phyloP scores from a whole-genome alignment of 345 rosid genomes.

The Clarkia xantiana region DNA sequence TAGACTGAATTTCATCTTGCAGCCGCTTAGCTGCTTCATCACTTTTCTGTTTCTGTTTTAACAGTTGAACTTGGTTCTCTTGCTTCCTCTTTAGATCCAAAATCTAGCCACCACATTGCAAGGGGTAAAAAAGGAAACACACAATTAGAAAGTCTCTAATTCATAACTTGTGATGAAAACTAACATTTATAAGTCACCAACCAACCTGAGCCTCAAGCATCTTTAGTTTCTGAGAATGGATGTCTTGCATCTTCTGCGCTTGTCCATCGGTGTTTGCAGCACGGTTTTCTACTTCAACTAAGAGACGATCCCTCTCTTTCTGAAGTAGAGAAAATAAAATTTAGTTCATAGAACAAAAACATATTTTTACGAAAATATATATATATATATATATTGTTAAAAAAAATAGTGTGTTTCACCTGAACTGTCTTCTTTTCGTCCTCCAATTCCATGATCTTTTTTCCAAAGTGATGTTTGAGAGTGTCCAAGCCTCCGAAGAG shows the following conservation, averaged over 20 bases:
- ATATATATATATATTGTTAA: no score
- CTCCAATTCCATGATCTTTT: slow-evolving; percentile 80
- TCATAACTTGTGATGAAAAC: not conserved
- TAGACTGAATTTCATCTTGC: slow-evolving; percentile 91
- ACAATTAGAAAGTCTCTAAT: not conserved
- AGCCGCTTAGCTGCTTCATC: slow-evolving; percentile 84
- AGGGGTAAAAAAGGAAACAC: not conserved
- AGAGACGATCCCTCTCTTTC: slow-evolving; percentile 83
- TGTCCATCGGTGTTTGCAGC: slow-evolving; percentile 76
- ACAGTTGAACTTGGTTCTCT: slow-evolving; percentile 87
- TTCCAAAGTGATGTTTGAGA: slow-evolving; percentile 90
- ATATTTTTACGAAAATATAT: no score
- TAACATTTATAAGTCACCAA: slow-evolving; percentile 4
- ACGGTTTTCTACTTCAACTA: slow-evolving; percentile 79
- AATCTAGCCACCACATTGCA: slow-evolving; percentile 31
- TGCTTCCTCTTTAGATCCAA: slow-evolving; percentile 90
- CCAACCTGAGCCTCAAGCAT: slow-evolving; percentile 73
- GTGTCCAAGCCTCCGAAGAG: slow-evolving; percentile 64
- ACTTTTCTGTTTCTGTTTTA: slow-evolving; percentile 91
- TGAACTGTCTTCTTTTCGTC: slow-evolving; percentile 83
- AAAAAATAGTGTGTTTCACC: slow-evolving; percentile 20
- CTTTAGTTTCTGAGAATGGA: slow-evolving; percentile 73
- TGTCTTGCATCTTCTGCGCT: slow-evolving; percentile 65
- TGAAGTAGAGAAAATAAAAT: slow-evolving; percentile 19
- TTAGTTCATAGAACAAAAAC: not conserved